A percentile compares a stretch with the other conserved stretches of the same genome.
phyloP scores from a whole-genome alignment of 1,139 yeast genomes.

The Yamadazyma blattariae region DNA sequence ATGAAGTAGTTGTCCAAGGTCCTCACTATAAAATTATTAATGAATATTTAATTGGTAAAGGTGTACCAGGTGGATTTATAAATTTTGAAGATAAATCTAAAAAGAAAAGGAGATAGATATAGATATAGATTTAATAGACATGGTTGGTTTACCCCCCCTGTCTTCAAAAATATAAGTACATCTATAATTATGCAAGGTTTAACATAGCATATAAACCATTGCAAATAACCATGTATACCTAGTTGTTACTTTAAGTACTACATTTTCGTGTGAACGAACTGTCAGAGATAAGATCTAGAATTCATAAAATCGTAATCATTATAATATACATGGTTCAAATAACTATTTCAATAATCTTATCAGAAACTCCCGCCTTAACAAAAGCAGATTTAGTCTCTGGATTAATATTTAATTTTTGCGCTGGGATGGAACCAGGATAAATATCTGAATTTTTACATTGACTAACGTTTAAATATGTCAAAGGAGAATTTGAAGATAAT shows the following conservation, averaged over 20 bases:
- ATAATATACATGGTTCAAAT: constrained; percentile 17
- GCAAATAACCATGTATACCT: too few relatives aligned
- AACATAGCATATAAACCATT: too few relatives aligned
- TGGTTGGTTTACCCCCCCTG: too few relatives aligned
- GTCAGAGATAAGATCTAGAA: not conserved
- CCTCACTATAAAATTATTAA: constrained; percentile 69
- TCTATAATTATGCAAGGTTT: too few relatives aligned
- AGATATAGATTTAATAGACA: too few relatives aligned
- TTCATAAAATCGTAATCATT: too few relatives aligned
- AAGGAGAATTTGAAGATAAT: constrained; percentile 53
- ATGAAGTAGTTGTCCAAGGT: constrained; percentile 86
- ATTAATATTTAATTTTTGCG: constrained; percentile 50
- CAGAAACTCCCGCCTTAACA: constrained; percentile 54
- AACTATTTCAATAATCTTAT: constrained; percentile 55
- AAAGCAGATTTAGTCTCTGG: constrained; percentile 55
- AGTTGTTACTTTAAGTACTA: too few relatives aligned
- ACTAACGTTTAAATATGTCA: constrained; percentile 56
- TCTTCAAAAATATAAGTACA: too few relatives aligned
- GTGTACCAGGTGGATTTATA: constrained; percentile 68
- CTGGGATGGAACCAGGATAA: constrained; percentile 57
- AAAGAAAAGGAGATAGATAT: constrained; percentile 38
- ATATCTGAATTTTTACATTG: constrained; percentile 65
- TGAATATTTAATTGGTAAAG: constrained; percentile 59
- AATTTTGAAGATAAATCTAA: constrained; percentile 64
- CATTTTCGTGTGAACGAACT: too few relatives aligned